Percentiles rank a stretch among this genome's conserved stretches.
These are phyloP conservation scores for Oehlia diaphana DNA, from an alignment of 192 early-diverging fungal species.

Conservation along the genomic window DNA sequence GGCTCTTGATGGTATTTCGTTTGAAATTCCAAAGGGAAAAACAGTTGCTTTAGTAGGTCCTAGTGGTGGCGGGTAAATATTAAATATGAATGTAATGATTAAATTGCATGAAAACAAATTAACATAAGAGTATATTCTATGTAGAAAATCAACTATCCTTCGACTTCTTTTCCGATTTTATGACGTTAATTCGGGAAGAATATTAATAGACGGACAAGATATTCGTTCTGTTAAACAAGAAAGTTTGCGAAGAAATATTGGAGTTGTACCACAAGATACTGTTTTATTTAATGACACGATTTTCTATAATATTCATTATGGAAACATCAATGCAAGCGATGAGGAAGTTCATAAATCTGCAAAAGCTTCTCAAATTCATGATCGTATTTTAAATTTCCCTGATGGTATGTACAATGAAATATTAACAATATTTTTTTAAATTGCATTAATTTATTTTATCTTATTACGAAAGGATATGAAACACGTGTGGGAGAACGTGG, in stretches of 20 bases:
- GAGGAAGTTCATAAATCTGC: constrained; percentile 72
- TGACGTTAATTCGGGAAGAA: constrained; percentile 78
- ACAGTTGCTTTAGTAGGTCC: constrained; percentile 83
- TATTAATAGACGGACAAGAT: constrained; percentile 87
- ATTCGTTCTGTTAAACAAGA: constrained; percentile 63
- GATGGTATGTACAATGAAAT: constrained; percentile 53
- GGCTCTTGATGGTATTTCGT: constrained; percentile 70
- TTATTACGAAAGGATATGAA: constrained; percentile 41
- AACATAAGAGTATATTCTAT: not conserved
- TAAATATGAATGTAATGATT: too few species aligned
- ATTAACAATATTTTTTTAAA: not conserved
- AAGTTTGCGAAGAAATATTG: constrained; percentile 79
- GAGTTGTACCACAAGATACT: constrained; percentile 95
- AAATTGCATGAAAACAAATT: too few species aligned
- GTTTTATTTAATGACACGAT: constrained; percentile 97
- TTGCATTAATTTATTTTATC: not conserved
- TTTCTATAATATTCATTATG: constrained; percentile 93
- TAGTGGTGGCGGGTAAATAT: constrained; percentile 62
- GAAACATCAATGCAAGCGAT: constrained; percentile 63
- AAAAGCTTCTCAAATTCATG: constrained; percentile 78
- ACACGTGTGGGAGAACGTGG: constrained; percentile 73
- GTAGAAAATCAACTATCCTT: constrained; percentile 68
- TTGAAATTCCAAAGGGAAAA: constrained; percentile 65
- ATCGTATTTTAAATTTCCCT: constrained; percentile 72
- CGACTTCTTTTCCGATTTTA: constrained; percentile 90